Conservation (phyloP, 352 stramenopile species). For the Phytophthora agathidicida region DNA sequence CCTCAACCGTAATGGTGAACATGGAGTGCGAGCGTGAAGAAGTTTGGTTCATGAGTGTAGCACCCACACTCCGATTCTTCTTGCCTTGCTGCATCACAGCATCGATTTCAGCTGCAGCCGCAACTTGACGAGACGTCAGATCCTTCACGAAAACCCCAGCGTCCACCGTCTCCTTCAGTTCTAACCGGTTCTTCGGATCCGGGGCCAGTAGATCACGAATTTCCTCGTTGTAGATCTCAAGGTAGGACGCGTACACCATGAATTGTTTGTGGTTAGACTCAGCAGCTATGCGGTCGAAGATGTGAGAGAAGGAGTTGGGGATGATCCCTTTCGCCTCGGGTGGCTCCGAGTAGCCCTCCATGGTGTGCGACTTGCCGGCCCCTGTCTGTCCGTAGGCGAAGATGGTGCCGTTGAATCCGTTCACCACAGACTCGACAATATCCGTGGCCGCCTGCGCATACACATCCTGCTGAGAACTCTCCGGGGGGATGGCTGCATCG, state of each 20-base stretch:
- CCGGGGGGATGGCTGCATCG: slow-evolving; percentile 91
- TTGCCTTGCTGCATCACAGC: slow-evolving; percentile 92
- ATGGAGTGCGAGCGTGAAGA: slow-evolving; percentile 95
- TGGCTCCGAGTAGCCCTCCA: slow-evolving; percentile 91
- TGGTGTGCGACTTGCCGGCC: slow-evolving; percentile 89
- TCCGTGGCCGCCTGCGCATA: slow-evolving; percentile 92
- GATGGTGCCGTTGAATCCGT: slow-evolving; percentile 97
- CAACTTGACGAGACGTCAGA: slow-evolving; percentile 86
- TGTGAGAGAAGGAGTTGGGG: slow-evolving; percentile 96
- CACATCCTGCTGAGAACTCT: slow-evolving; percentile 88
- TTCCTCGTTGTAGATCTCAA: slow-evolving; percentile 99
- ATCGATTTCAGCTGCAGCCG: slow-evolving; percentile 91
- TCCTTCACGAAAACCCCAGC: slow-evolving; percentile 97
- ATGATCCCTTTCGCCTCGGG: slow-evolving; percentile 94
- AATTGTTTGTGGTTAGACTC: slow-evolving; percentile 89
- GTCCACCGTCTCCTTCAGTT: slow-evolving; percentile 95
- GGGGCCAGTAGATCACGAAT: slow-evolving; percentile 93
- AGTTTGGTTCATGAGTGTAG: slow-evolving; percentile 96
- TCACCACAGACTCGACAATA: slow-evolving; percentile 92
- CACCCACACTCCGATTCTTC: slow-evolving; percentile 93
- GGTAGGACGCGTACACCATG: slow-evolving; percentile 94
- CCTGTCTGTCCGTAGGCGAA: slow-evolving; percentile 95
- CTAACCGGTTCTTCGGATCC: slow-evolving; percentile 88
- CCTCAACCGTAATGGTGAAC: slow-evolving; percentile 96
- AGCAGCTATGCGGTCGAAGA: slow-evolving; percentile 93